Percentiles rank a stretch among this genome's conserved stretches.
These are phyloP conservation scores for Alternaria longipes DNA, from an alignment of 2,329 filamentous ascomycete species.

Conservation along the genomic window DNA sequence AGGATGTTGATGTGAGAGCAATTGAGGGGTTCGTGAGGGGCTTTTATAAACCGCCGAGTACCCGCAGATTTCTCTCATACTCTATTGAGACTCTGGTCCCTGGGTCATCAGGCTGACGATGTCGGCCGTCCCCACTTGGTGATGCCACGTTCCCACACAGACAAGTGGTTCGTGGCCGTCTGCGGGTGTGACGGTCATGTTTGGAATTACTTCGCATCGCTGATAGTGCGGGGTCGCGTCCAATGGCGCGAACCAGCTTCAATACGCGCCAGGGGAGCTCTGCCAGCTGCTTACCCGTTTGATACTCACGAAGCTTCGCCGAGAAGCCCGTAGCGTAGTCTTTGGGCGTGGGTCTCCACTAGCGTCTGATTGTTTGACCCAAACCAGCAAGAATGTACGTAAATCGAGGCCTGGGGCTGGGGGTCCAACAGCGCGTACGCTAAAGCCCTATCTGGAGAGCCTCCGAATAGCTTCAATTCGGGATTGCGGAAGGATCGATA, in stretches of 20 bases:
- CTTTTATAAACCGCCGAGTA: constrained; percentile 42
- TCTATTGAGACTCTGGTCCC: constrained; percentile 27
- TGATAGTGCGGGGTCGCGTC: constrained; percentile 48
- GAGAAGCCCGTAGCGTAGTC: constrained; percentile 26
- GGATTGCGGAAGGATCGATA: constrained; percentile 15
- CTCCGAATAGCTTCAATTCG: constrained; percentile 24
- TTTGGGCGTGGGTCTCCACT: constrained; percentile 18
- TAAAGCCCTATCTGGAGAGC: constrained; percentile 26
- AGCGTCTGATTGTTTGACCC: constrained; percentile 21
- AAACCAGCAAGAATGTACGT: constrained; percentile 28
- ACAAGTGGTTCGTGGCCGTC: constrained; percentile 31
- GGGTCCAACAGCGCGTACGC: constrained; percentile 19
- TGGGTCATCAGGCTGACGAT: constrained; percentile 33
- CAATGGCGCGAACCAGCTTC: constrained; percentile 40
- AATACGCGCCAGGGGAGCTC: constrained; percentile 32
- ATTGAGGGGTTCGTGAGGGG: constrained; percentile 35
- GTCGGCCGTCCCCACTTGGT: constrained; percentile 46
- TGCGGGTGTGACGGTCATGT: constrained; percentile 43
- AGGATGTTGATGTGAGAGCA: constrained; percentile 27
- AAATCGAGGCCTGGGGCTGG: constrained; percentile 26
- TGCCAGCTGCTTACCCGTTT: constrained; percentile 27
- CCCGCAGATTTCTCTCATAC: constrained; percentile 23
- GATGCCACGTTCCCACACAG: constrained; percentile 30
- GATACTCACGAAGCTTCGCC: constrained; percentile 21
- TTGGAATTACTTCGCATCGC: constrained; percentile 44